Evolutionary conservation across 2,329 filamentous ascomycete genomes (phyloP).

Genomic region (Penicillium sp.): DNA sequence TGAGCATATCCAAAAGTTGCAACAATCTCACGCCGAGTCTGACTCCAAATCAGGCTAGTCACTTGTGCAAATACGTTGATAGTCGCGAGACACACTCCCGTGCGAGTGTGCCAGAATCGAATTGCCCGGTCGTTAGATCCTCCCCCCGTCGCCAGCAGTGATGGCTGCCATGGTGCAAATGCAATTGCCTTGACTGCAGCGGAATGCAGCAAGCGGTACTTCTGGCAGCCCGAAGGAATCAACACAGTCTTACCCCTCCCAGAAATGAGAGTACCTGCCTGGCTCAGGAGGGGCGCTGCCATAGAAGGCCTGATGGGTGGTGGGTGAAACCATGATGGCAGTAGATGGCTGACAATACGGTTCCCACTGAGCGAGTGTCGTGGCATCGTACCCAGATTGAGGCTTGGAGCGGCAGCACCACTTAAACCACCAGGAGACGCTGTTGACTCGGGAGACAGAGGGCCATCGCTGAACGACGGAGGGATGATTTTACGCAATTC

Average conservation of each 20-base stretch:
- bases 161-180: constrained; percentile 92
- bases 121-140: constrained; percentile 95
- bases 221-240: constrained; percentile 64
- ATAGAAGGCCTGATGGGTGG: constrained; percentile 26
- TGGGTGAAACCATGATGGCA: constrained; percentile 38
- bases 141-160: constrained; percentile 86
- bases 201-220: constrained; percentile 76
- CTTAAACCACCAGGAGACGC: constrained; percentile 20
- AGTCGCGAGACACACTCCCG: constrained; percentile 82
- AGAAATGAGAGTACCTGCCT: constrained; percentile 38
- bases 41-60: constrained; percentile 90
- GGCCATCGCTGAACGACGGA: constrained; percentile 18
- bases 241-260: constrained; percentile 51
- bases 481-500: constrained; percentile 65
- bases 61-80: constrained; percentile 94
- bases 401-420: constrained; percentile 32
- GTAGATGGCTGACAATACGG: constrained; percentile 32
- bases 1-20: constrained; percentile 94
- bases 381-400: constrained; percentile 27
- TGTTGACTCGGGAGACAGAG: constrained; percentile 17
- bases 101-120: constrained; percentile 89
- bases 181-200: constrained; percentile 96
- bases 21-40: constrained; percentile 81
- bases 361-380: constrained; percentile 33
- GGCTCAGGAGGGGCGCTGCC: constrained; percentile 31